Conservation (phyloP, 192 early-diverging fungal genomes). For the Coemansia sp. region DNA sequence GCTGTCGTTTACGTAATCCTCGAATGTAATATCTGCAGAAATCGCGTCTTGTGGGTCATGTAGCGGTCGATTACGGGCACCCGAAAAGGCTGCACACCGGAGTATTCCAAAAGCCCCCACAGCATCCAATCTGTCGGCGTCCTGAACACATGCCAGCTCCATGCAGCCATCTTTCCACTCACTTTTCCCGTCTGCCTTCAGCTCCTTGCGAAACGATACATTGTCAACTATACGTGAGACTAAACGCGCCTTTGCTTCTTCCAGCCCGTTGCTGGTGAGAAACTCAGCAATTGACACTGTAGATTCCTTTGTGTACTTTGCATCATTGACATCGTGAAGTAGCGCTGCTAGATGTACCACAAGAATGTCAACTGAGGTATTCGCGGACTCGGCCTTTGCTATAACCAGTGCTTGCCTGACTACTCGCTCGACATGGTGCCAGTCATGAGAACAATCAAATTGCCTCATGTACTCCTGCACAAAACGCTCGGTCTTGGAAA, state of each 20-base stretch:
- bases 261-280: conserved; percentile 46
- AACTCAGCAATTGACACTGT: conserved; percentile 50
- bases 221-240: conserved; percentile 60
- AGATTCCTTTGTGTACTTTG: conserved; percentile 57
- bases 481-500: conserved; percentile 50
- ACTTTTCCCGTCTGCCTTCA: conserved; percentile 51
- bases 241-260: conserved; percentile 42
- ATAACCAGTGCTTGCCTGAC: conserved; percentile 52
- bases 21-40: conserved; percentile 57
- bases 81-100: conserved; percentile 67
- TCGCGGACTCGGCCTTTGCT: conserved; percentile 33
- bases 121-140: conserved; percentile 70
- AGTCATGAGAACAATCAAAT: conserved; percentile 71
- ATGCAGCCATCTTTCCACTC: conserved; percentile 56
- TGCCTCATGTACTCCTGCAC: conserved; percentile 62
- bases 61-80: conserved; percentile 60
- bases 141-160: conserved; percentile 68
- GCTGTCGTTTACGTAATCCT: conserved; percentile 56
- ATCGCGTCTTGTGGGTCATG: conserved; percentile 57
- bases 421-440: conserved; percentile 66
- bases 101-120: conserved; percentile 75
- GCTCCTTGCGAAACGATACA: conserved; percentile 66
- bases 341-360: conserved; percentile 66
- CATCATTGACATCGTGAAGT: conserved; percentile 69
- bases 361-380: conserved; percentile 50